phyloP scores from a whole-genome alignment of 345 rosid genomes.

The Pistacia integerrima region DNA sequence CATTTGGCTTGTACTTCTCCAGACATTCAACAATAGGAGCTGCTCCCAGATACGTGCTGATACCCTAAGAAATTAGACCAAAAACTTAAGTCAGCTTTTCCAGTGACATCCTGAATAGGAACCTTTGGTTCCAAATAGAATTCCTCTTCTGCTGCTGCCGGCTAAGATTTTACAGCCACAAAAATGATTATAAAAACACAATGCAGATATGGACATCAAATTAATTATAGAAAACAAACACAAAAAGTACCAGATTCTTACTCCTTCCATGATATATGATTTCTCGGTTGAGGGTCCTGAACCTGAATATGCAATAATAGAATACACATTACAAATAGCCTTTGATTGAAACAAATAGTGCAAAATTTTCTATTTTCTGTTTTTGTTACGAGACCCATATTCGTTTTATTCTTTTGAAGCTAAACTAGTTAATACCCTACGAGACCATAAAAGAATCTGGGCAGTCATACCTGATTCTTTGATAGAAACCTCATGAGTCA shows the following conservation, averaged over 20 bases:
- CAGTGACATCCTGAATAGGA: background rate
- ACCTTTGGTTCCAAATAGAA: background rate
- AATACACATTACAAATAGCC: background rate
- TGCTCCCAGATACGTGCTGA: conserved; percentile 91
- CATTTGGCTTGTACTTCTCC: conserved; percentile 78
- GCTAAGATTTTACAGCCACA: background rate
- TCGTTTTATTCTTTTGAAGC: too few relatives aligned
- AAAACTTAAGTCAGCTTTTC: conserved; percentile 4
- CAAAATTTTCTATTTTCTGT: background rate
- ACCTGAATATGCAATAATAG: conserved; percentile 35
- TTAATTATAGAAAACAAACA: conserved; percentile 7
- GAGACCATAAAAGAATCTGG: background rate
- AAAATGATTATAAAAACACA: background rate
- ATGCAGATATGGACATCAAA: background rate
- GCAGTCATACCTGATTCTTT: conserved; percentile 40
- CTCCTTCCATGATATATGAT: conserved; percentile 46
- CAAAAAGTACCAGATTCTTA: conserved; percentile 44
- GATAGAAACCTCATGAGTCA: conserved; percentile 64
- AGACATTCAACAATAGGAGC: conserved; percentile 92
- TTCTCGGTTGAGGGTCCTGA: conserved; percentile 35
- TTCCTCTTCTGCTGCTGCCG: background rate
- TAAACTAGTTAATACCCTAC: too few relatives aligned
- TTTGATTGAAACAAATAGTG: background rate
- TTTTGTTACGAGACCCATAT: too few relatives aligned
- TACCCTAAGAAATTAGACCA: conserved; percentile 47